A percentile compares a stretch with the other conserved stretches of the same genome.
These are phyloP conservation scores for Phytophthora gonapodyides DNA, from an alignment of 352 stramenopile species.

Conservation along the genomic window DNA sequence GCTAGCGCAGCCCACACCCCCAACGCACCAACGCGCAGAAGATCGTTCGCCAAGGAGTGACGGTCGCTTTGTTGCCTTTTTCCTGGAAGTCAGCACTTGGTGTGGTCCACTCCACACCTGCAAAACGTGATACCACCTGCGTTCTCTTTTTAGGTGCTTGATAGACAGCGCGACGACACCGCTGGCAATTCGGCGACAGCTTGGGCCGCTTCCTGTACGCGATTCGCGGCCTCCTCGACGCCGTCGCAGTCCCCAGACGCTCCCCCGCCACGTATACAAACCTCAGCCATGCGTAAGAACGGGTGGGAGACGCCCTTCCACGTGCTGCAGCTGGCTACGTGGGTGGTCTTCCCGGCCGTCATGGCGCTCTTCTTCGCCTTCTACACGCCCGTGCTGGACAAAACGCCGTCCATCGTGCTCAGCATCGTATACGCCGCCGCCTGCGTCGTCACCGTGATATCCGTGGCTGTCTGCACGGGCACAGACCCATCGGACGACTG, in stretches of 20 bases:
- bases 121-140: conserved; percentile 1
- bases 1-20: no score
- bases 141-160: conserved; percentile 27
- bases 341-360: conserved; percentile 80
- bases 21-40: conserved; percentile 13
- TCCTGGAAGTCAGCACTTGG: neutral
- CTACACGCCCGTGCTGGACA: conserved; percentile 70
- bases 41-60: conserved; percentile 6
- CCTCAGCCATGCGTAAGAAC: conserved; percentile 62
- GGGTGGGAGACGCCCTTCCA: conserved; percentile 85
- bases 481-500: conserved; percentile 82
- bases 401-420: conserved; percentile 47
- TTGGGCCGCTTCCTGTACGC: conserved; percentile 10
- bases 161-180: conserved; percentile 38
- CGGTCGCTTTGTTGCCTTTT: conserved; percentile 13
- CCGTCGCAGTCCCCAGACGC: conserved; percentile 1
- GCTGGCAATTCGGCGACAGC: conserved; percentile 25
- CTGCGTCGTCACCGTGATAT: conserved; percentile 57
- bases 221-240: neutral
- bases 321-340: conserved; percentile 80
- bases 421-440: conserved; percentile 62
- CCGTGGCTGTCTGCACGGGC: conserved; percentile 63
- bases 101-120: neutral
- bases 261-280: neutral
- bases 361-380: conserved; percentile 86